Evolutionary conservation across 1,284 basidiomycete genomes (phyloP).

Genomic region (Albatrellus sp.): DNA sequence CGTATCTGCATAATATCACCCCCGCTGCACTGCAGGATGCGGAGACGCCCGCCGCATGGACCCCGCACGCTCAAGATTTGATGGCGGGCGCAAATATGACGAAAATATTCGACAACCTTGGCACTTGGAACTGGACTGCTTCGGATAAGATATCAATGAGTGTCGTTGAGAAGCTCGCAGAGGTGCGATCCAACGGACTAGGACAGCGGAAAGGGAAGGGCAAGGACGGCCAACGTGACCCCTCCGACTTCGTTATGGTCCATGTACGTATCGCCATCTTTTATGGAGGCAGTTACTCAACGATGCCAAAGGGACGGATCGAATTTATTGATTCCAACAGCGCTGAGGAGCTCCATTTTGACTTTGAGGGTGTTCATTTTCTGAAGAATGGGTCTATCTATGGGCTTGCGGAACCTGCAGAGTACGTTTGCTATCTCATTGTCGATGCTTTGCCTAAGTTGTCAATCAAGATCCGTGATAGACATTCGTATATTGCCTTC

Average conservation of each 20-base stretch:
- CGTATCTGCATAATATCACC: constrained; percentile 53
- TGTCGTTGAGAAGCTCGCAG: constrained; percentile 45
- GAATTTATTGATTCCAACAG: constrained; percentile 43
- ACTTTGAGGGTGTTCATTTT: constrained; percentile 74
- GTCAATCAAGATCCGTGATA: constrained; percentile 30
- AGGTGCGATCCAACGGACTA: constrained; percentile 4
- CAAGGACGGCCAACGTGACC: constrained; percentile 21
- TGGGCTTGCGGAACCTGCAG: constrained; percentile 55
- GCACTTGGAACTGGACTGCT: constrained; percentile 59
- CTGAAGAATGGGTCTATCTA: constrained; percentile 67
- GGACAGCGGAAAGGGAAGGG: constrained; percentile 18
- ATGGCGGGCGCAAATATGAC: constrained; percentile 40
- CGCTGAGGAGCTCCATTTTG: constrained; percentile 46
- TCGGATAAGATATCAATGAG: constrained; percentile 52
- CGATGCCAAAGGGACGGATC: constrained; percentile 47
- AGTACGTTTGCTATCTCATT: constrained; percentile 29
- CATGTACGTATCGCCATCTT: constrained; percentile 35
- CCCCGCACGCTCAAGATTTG: constrained; percentile 31
- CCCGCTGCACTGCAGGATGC: constrained; percentile 20
- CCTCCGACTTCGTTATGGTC: constrained; percentile 31
- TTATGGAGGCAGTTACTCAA: neutral
- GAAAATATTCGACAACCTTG: constrained; percentile 29
- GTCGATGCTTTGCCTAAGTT: constrained; percentile 2
- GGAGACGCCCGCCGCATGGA: constrained; percentile 27
- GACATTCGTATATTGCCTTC: constrained; percentile 60